Base-by-base conservation (phyloP, 2,329 filamentous ascomycete species). In the Neofusicoccum cordaticola region DNA sequence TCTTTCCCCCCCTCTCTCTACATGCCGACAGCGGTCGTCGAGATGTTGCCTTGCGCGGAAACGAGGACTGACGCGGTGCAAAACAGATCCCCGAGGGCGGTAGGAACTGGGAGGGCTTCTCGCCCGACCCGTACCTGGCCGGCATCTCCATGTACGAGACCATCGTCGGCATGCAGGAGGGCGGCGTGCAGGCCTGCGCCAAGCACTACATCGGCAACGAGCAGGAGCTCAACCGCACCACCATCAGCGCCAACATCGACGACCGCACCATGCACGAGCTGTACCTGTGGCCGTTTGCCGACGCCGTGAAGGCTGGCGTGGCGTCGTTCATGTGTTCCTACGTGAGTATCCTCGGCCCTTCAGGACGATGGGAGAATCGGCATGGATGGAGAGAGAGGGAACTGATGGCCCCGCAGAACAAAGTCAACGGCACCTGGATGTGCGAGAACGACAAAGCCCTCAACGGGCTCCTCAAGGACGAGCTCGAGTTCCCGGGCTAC, bases 251-350 rank as follows among this genome's bases (percentile, higher is more conserved):
- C 35, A 89, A 89, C 68, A 79, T 89, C 3, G 86, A 90, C 66
- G 88, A 90, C 70, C 83, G 84, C 68, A 86, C 87, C 0, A 79
- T 89, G 64, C 86, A 89, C 68, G 88, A 90, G 72, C 79, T 85
- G n/a, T 90, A 90, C 63, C 79, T 87, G 1, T 90, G 86, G 83
- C 87, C 88, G 0, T 90, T 90, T 66, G 82, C 85, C 65, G 85
- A 90, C 65, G 83, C 85, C 0, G 75, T 90, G 1, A 79, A 75
- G 9, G 86, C 86, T 3, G 86, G 86, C 0, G 83, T 82, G 0
- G 83, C 80, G 0, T 84, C 83, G 0, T 75, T 89, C 42, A 90
- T 90, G 88, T 90, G 87, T 67, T 64, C 47, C 19, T 76, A 77
- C 66, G 52, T 57, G 15, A 44, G 52, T 31, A 2, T n/a, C 6